Evolutionary conservation across 805 yeast species (phyloP), one percentile per base, ranked within the genome.

Genomic region (Metschnikowia koreensis): DNA sequence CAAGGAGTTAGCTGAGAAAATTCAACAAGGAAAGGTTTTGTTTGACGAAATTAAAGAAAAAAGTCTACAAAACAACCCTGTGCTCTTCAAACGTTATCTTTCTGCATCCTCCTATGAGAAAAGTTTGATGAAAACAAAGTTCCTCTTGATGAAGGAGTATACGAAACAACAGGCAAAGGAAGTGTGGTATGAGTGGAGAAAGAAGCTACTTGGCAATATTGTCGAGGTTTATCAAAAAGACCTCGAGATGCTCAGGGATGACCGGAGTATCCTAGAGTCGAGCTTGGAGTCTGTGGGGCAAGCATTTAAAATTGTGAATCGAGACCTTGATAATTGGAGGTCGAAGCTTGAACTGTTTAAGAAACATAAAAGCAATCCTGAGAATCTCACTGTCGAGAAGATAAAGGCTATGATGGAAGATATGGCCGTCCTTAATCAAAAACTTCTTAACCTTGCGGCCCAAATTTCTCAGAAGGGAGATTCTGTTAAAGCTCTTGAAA

Each of bases 151-250:
- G 41, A 81, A 81, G 60, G 77, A 74, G 31, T 78, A 67, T 52
- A 73, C 87, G 0, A 70, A 82, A 31, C 69, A 75, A 31, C 81
- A 80, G 59, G 81, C 88, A 0, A 74, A 71, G 52, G 75, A 74
- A 38, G 77, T 78, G 0, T 84, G 89, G 88, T 81, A 80, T 57
- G 78, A 76, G 46, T 84, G 89, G 90, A 68, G 88, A 53, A 62
- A 70, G 11, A 80, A 81, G 54, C 73, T 83, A 44, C 60, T 79
- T 6, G 68, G 70, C 26, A 82, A 81, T 39, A 67, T 83, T 13
- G 60, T 76, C 33, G 63, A 57, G 15, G 71, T 71, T 38, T 56
- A 74, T 17, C 54, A 62, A 26, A 55, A 46, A 28, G 65, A 63
- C 38, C 51, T 53, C 6, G 61, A 59, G 22, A 52, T 57, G 11